Evolutionary conservation across 2,329 filamentous ascomycete genomes (phyloP).

Genomic region (Lachnellula subtilissima): DNA sequence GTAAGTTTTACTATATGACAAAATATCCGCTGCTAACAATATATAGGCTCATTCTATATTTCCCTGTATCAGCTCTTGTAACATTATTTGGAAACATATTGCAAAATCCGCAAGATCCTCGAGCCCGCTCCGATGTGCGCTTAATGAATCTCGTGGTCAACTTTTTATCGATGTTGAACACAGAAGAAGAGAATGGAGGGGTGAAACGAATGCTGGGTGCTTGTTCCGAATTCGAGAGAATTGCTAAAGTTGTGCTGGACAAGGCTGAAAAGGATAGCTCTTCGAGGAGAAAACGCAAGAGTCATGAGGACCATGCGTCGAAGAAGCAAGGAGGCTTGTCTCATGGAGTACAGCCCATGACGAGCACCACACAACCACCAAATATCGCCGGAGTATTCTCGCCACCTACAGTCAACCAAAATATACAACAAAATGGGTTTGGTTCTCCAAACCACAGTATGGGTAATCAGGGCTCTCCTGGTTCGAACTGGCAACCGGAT

Average conservation of each 20-base stretch:
- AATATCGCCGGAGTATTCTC: conserved; percentile 27
- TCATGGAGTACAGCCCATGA: conserved; percentile 23
- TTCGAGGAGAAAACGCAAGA: conserved; percentile 75
- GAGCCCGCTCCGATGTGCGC: conserved; percentile 81
- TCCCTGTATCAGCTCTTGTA: conserved; percentile 89
- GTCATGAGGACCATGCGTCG: conserved; percentile 42
- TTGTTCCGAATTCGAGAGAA: conserved; percentile 94
- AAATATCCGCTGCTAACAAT: conserved; percentile 28
- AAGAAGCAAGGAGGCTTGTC: conserved; percentile 15
- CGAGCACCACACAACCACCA: conserved; percentile 14
- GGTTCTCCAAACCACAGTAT: conserved; percentile 18
- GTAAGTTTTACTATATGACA: conserved; percentile 46
- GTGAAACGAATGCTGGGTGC: conserved; percentile 91
- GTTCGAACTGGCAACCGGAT: conserved; percentile 20
- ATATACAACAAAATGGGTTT: conserved; percentile 24
- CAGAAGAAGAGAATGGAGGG: conserved; percentile 83
- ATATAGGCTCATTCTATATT: conserved; percentile 81
- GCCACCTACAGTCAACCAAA: conserved; percentile 22
- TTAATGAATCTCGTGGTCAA: conserved; percentile 91
- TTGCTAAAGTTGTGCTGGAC: conserved; percentile 84
- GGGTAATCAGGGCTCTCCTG: conserved; percentile 18
- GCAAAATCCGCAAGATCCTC: conserved; percentile 86
- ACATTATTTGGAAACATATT: conserved; percentile 95
- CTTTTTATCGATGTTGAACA: conserved; percentile 83
- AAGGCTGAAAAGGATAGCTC: conserved; percentile 76